Evolutionary conservation across 1,139 yeast genomes (phyloP), one percentile per base, ranked within the genome.

Genomic region (Candida sanyaensis): DNA sequence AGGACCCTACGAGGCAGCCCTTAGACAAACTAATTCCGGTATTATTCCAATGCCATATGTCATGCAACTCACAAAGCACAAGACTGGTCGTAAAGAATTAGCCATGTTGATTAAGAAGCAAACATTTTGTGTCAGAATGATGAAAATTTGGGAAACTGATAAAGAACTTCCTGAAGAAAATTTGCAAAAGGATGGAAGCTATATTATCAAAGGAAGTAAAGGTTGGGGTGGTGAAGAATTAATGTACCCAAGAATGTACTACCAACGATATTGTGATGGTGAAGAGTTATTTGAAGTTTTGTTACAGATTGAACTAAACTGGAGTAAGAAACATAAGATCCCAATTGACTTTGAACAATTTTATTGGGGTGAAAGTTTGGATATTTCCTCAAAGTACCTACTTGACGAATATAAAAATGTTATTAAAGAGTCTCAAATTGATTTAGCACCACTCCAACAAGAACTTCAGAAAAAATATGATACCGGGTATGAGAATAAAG

Each of bases 201-300:
- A 55, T 50, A 51, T 66, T 47, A 61, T 69, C 27, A 46, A 62
- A 49, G 66, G 73, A 47, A 49, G 71, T 54, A 45, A 58, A 44
- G 73, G 72, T 11, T 63, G 55, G 50, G 69, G 71, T 0, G 49
- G 48, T 1, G 61, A 59, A 8, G 71, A 63, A 46, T 55, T 57
- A 13, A 62, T 74, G 51, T 64, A 54, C 43, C 70, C 78, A 0
- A 50, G 60, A 26, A n/a, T 34, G 6, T 56, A 70, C 49, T 64
- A 74, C 52, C 62, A 64, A 41, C 43, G 57, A n/a, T 55, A 64
- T 44, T 68, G 63, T 4, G 52, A 52, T n/a, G 57, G 58, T 31
- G 78, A 74, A 48, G 71, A 67, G 1, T 41, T 56, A 3, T 75
- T 77, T 77, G 82, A 77, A 49, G 55, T 52, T 38, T 42, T 67